phyloP scores from a whole-genome alignment of 2,329 filamentous ascomycete species.

The Tolypocladium tropicale region DNA sequence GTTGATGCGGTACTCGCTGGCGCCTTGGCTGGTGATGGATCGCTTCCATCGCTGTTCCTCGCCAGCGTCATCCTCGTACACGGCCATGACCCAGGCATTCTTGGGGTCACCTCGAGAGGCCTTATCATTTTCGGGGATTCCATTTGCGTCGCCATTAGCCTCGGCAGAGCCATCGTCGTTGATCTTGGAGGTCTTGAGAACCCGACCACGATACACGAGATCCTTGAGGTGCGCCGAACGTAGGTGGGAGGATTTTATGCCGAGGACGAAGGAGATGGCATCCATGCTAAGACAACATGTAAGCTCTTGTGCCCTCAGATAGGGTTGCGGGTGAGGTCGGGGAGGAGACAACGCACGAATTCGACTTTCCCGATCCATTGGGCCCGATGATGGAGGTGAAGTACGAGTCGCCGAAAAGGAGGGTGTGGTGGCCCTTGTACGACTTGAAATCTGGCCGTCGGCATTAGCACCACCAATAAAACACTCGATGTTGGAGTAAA shows the following conservation, averaged over 20 bases:
- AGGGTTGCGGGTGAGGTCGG: neutral
- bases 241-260: slow-evolving; percentile 96
- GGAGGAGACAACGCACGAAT: slow-evolving; percentile 56
- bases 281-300: slow-evolving; percentile 62
- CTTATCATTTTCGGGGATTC: slow-evolving; percentile 48
- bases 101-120: slow-evolving; percentile 75
- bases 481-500: too few species aligned
- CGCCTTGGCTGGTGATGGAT: slow-evolving; percentile 76
- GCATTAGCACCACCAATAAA: slow-evolving; percentile 6
- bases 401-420: slow-evolving; percentile 94
- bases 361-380: slow-evolving; percentile 99
- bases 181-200: slow-evolving; percentile 84
- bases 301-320: neutral
- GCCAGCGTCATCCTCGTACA: slow-evolving; percentile 94
- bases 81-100: slow-evolving; percentile 97
- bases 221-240: slow-evolving; percentile 90
- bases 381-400: slow-evolving; percentile 99
- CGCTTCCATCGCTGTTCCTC: slow-evolving; percentile 96
- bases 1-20: slow-evolving; percentile 96
- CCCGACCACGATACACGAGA: slow-evolving; percentile 88
- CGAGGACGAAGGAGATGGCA: slow-evolving; percentile 96
- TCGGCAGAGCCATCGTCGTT: slow-evolving; percentile 78
- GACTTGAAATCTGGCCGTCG: slow-evolving; percentile 80
- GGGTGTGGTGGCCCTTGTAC: slow-evolving; percentile 91
- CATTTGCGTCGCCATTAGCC: slow-evolving; percentile 51